These are phyloP conservation scores for Penicillium arizonense DNA, from an alignment of 495 filamentous ascomycete species.

Conservation along the genomic window DNA sequence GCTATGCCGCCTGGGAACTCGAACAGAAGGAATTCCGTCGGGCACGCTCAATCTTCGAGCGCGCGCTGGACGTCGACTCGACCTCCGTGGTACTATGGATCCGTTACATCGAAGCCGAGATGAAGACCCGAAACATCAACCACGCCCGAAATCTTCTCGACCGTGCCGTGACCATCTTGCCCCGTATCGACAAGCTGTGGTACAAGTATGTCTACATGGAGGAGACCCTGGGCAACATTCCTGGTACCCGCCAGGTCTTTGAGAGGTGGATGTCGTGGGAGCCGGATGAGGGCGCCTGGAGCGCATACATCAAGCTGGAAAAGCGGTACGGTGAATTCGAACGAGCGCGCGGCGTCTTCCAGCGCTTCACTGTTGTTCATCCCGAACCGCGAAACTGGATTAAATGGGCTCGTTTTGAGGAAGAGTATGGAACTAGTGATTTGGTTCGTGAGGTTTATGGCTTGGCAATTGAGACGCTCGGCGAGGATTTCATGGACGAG, in stretches of 20 bases:
- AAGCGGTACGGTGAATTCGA: slow-evolving; percentile 91
- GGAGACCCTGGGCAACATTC: slow-evolving; percentile 90
- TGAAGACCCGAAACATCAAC: slow-evolving; percentile 96
- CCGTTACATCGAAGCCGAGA: slow-evolving; percentile 93
- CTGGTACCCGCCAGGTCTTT: slow-evolving; percentile 91
- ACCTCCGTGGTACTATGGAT: slow-evolving; percentile 82
- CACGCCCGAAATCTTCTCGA: slow-evolving; percentile 94
- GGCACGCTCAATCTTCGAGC: slow-evolving; percentile 93
- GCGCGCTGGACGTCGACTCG: slow-evolving; percentile 87
- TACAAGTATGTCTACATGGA: slow-evolving; percentile 99
- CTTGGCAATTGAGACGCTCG: slow-evolving; percentile 81
- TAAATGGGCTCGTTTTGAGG: slow-evolving; percentile 97
- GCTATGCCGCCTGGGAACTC: slow-evolving; percentile 95
- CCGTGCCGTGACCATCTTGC: slow-evolving; percentile 91
- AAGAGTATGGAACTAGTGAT: slow-evolving; percentile 89
- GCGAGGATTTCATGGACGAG: slow-evolving; percentile 96
- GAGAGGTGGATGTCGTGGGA: slow-evolving; percentile 99
- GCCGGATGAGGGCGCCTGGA: slow-evolving; percentile 93
- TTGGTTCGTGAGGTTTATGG: slow-evolving; percentile 92
- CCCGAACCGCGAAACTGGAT: slow-evolving; percentile 97
- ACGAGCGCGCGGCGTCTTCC: slow-evolving; percentile 79
- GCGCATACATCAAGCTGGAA: slow-evolving; percentile 93
- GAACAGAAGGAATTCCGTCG: slow-evolving; percentile 98
- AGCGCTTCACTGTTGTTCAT: slow-evolving; percentile 89
- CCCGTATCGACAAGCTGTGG: slow-evolving; percentile 92